Percentiles rank a stretch among this genome's conserved stretches.
These are phyloP conservation scores for Calcarisporium arbuscula DNA, from an alignment of 2,329 filamentous ascomycete species.

Conservation along the genomic window DNA sequence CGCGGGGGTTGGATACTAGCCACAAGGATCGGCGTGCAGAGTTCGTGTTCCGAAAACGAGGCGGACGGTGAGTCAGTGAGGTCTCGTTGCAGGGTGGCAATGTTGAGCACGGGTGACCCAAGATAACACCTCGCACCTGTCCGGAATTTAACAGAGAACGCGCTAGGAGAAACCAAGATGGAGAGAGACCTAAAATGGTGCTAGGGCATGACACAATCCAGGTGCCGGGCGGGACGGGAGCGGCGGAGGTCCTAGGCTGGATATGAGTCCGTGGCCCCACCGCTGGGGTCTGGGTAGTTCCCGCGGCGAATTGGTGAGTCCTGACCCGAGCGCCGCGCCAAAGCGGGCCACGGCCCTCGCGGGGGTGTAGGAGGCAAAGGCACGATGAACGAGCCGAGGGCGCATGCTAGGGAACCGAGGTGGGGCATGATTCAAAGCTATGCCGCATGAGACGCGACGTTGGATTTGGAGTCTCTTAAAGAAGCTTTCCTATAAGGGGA, in stretches of 20 bases:
- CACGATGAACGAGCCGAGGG: no score
- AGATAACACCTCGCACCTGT: slow-evolving; percentile 2
- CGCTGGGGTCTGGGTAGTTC: no score
- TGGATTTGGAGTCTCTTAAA: slow-evolving; percentile 11
- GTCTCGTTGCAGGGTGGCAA: slow-evolving; percentile 2
- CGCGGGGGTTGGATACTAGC: no score
- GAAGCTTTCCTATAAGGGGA: slow-evolving; percentile 5
- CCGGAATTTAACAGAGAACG: no score
- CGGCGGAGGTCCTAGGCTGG: no score
- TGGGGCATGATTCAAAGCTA: slow-evolving; percentile 10
- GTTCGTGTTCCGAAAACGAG: slow-evolving; percentile 12
- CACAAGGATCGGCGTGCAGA: slow-evolving; percentile 22
- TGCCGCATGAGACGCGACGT: slow-evolving; percentile 3
- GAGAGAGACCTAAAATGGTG: no score
- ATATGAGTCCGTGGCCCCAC: neutral
- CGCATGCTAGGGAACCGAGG: no score
- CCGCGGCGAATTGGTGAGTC: neutral
- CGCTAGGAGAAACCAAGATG: no score
- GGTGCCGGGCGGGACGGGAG: no score
- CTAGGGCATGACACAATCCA: no score
- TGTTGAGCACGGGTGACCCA: neutral
- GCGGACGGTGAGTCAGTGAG: slow-evolving; percentile 1
- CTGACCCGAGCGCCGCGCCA: slow-evolving; percentile 3
- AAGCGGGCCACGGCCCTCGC: slow-evolving; percentile 10
- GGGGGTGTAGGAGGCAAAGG: no score